Evolutionary conservation across 2,329 filamentous ascomycete genomes (phyloP), one percentile per base, ranked within the genome.

Genomic region (Sphaerulina vaccinii): DNA sequence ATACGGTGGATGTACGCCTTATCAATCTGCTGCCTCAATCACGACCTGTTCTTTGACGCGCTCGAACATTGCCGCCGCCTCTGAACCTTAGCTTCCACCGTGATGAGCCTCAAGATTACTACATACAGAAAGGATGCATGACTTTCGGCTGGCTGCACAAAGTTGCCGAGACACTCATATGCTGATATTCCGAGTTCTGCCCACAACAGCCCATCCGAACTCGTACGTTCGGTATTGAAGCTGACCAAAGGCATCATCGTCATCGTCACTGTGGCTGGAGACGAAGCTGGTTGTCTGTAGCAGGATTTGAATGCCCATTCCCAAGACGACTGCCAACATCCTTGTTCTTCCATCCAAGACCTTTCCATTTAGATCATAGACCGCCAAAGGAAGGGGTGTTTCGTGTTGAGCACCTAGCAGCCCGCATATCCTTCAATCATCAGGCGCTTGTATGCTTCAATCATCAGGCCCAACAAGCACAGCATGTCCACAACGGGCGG

Each of bases 401-500:
- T n/a, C 32, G 32, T 35, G 11, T 35, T 6, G 13, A 35, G 32
- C 32, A 35, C 13, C 32, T n/a, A 11, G 32, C 32, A 35, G 13
- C 32, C 13, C 8, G n/a, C 2, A 13, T n/a, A 5, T 24, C 39
- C 22, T 15, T 42, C 21, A 24, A n/a, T 42, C 23, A 33, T 7
- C 21, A 22, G 8, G 23, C 27, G 9, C 41, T 35, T 19, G 23
- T n/a, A 13, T 11, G 36, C 42, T 23, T 38, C 36, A 29, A 32
- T 48, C 36, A 39, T 36, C 4, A 37, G 21, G 1, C 23, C 33
- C 11, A 48, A 19, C 15, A 52, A 38, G 8, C 23, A 8, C 29
- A 48, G 29, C 11, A 38, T 42, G 5, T 44, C 50, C 19, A 52
- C 50, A 19, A 37, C 50, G 8, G 10, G 21, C 22, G 50, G 50